These are phyloP conservation scores for Castanopsis chinensis DNA, from an alignment of 306 rosid genomes.

Conservation along the genomic window DNA sequence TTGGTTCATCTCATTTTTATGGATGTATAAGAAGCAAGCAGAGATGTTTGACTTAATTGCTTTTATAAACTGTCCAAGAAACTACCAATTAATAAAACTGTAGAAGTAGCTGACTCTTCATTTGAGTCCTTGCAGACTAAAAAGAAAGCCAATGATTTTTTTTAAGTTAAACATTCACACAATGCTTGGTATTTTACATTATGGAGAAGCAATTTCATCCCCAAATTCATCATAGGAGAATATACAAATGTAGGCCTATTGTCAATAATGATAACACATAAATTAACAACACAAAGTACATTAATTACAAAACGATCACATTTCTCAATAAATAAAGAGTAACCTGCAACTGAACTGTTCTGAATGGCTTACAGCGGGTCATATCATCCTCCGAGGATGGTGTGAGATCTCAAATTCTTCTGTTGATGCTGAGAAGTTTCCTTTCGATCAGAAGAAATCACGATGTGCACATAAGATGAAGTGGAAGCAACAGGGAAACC, in stretches of 20 bases:
- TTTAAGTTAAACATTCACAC: not conserved
- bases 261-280: not conserved
- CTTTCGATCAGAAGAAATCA: conserved; percentile 54
- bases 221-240: not conserved
- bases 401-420: conserved; percentile 51
- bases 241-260: not conserved
- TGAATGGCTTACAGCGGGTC: conserved; percentile 79
- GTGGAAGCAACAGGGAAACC: conserved; percentile 60
- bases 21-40: not conserved
- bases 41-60: not conserved
- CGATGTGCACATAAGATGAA: conserved; percentile 51
- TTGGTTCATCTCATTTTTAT: not conserved
- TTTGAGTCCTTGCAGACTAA: not conserved
- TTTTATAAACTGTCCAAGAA: not conserved
- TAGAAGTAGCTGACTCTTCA: not conserved
- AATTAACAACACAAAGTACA: conserved; percentile 1
- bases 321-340: conserved; percentile 10
- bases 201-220: not conserved
- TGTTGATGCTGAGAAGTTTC: conserved; percentile 38
- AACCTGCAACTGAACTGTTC: conserved; percentile 7
- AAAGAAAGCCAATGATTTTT: not conserved
- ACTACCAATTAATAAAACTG: not conserved
- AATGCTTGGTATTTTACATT: not conserved
- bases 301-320: not conserved
- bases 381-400: conserved; percentile 89